These are phyloP conservation scores for Flaveria bidentis DNA, from an alignment of 129 eudicot genomes.

Conservation along the genomic window DNA sequence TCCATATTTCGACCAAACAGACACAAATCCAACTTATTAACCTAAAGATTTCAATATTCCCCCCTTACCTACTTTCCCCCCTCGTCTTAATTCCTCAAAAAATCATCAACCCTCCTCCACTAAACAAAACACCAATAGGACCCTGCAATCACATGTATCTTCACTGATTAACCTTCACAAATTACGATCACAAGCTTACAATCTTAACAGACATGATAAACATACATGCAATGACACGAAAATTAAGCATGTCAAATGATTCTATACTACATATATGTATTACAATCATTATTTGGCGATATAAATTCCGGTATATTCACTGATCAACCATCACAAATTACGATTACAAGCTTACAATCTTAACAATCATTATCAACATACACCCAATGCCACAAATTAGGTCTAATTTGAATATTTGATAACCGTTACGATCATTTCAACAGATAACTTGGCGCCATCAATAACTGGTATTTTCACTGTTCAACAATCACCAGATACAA, in stretches of 20 bases:
- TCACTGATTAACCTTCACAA: neutral
- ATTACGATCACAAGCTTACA: neutral
- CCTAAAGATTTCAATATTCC: constrained; percentile 23
- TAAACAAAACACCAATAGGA: constrained; percentile 28
- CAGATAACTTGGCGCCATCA: neutral
- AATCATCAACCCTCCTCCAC: constrained; percentile 31
- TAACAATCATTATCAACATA: neutral
- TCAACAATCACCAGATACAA: neutral
- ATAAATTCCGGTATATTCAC: neutral
- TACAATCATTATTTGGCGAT: too few relatives aligned
- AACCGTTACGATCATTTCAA: constrained; percentile 15
- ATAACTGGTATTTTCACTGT: neutral
- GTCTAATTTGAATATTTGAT: neutral
- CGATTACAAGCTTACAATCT: neutral
- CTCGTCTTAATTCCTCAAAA: constrained; percentile 35
- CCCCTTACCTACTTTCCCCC: constrained; percentile 13
- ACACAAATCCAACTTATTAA: constrained; percentile 4
- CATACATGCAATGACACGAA: neutral
- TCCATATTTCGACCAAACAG: constrained; percentile 48
- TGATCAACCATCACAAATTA: neutral
- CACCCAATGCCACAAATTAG: neutral
- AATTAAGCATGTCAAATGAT: too few relatives aligned
- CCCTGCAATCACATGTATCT: constrained; percentile 14
- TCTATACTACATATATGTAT: too few relatives aligned
- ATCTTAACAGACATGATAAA: neutral